These are phyloP conservation scores for Paxillus ammoniavirescens DNA, from an alignment of 768 basidiomycete genomes.

Conservation along the genomic window DNA sequence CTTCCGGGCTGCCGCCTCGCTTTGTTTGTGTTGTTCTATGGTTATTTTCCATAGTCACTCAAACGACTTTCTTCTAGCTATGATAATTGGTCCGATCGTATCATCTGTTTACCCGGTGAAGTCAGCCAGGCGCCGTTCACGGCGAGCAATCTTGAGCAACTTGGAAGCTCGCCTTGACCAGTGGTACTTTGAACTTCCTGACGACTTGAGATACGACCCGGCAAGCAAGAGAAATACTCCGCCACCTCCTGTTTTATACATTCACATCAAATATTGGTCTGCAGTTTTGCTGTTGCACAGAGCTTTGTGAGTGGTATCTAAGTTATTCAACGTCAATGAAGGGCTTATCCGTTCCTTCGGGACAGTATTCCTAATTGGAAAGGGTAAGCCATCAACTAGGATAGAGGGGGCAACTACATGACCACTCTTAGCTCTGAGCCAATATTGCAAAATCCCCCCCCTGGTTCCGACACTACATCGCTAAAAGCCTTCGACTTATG, in stretches of 20 bases:
- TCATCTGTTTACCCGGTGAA: slow-evolving; percentile 70
- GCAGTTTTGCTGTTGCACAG: slow-evolving; percentile 72
- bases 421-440: slow-evolving; percentile 39
- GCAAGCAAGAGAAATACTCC: slow-evolving; percentile 52
- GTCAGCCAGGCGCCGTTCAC: slow-evolving; percentile 41
- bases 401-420: slow-evolving; percentile 1
- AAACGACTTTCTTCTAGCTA: slow-evolving; percentile 40
- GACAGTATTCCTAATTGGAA: slow-evolving; percentile 72
- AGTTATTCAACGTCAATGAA: neutral
- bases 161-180: slow-evolving; percentile 70
- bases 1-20: slow-evolving; percentile 53
- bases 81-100: slow-evolving; percentile 67
- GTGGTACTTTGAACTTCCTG: slow-evolving; percentile 71
- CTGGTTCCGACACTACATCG: slow-evolving; percentile 41
- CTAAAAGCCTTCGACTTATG: slow-evolving; percentile 74
- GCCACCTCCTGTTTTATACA: slow-evolving; percentile 61
- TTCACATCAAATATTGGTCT: slow-evolving; percentile 77
- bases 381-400: slow-evolving; percentile 40
- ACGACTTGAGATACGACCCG: slow-evolving; percentile 58
- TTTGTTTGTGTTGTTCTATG: slow-evolving; percentile 45
- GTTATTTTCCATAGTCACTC: slow-evolving; percentile 1
- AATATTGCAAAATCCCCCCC: slow-evolving; percentile 40
- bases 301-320: slow-evolving; percentile 61
- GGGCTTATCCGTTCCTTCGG: slow-evolving; percentile 9
- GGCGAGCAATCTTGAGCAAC: slow-evolving; percentile 47